Evolutionary conservation across 345 rosid genomes (phyloP), one percentile per base, ranked within the genome.

Genomic region (Erodium maritimum): DNA sequence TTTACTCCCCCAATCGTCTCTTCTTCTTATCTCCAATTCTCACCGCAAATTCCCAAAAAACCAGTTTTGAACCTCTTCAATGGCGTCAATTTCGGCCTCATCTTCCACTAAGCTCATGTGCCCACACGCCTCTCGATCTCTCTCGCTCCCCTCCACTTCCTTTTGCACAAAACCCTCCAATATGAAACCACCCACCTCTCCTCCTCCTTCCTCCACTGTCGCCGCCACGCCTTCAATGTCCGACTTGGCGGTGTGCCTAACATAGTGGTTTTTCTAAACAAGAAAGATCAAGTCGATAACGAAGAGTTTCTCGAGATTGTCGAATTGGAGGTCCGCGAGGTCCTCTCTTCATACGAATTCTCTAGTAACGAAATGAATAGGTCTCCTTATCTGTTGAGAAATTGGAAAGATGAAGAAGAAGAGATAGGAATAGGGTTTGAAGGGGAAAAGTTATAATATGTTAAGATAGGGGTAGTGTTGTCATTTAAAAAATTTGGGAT

Each of bases 201-300:
- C 60, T 81, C 90, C 56, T 78, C 96, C 50, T 88, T 82, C 71
- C 56, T 88, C 50, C 69, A 74, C 22, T 37, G 54, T 46, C 65
- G 73, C 52, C 76, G 73, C 29, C 77, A 82, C 23, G 50, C 82
- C 1, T 69, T 86, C 63, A 72, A 82, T 2, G 86, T 86, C 21
- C 87, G 84, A 8, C 95, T 93, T 6, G 96, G 95, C 48, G 96
- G 98, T 55, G 98, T 91, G 5, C 98, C 95, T 0, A 86, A 86
- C 56, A 80, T 86, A 86, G 96, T 84, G 0, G 96, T 88, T 14
- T 91, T 91, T 64, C 67, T 88, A 69, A 84, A 91, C 66, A 91
- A 91, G 57, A 87, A 91, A 66, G 96, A 91, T 60, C 98, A 88
- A 51, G 95, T 88, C 9, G 96, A 86, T 19, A 96, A 91, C 21